Evolutionary conservation across 2,329 filamentous ascomycete species (phyloP), one percentile per base, ranked within the genome.

Genomic region (Clonostachys sp.): DNA sequence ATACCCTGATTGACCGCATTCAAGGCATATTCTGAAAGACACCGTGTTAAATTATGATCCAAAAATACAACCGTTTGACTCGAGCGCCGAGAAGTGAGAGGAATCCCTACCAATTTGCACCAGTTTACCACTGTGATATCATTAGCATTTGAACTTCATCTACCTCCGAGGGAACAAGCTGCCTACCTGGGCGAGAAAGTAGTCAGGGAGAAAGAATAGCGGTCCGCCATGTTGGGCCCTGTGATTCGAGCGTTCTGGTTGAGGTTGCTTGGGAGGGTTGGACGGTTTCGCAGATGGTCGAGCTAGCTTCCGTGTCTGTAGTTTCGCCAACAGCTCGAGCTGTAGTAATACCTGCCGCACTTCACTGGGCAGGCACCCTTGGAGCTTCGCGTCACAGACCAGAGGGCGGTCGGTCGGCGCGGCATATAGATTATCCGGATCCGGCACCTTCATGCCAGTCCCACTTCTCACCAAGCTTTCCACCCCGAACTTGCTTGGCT

Each of bases 1-100:
- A 99, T 94, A 72, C 94, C 94, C 77, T 97, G 92, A 76, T 99
- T 99, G 68, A 99, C 94, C 53, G 94, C 94, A 68, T 97, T 97
- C 67, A 99, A 79, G 57, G 94, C 94, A 87, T 99, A 99, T 78
- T 99, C 94, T 99, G 60, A 47, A 35, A 20, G 10, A 12, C 5
- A 20, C 8, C 10, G 12, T 34, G 16, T 44, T 62, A 50, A 61
- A 53, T 34, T 33, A 45, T 24, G 9, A 20, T 41, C n/a, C 16
- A 39, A n/a, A 18, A 44, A 17, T 12, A 12, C 14, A 48, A 5
- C 12, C 8, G 9, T 30, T 12, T 33, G 8, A 20, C 9, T 44
- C 9, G 24, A 30, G 24, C 24, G 12, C 35, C 30, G 34, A 30
- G 33, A 33, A 42, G 55, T 54, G 47, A 18, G 20, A 40, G 34